Evolutionary conservation across 768 basidiomycete species (phyloP).

Genomic region (Hygrophorus russula): DNA sequence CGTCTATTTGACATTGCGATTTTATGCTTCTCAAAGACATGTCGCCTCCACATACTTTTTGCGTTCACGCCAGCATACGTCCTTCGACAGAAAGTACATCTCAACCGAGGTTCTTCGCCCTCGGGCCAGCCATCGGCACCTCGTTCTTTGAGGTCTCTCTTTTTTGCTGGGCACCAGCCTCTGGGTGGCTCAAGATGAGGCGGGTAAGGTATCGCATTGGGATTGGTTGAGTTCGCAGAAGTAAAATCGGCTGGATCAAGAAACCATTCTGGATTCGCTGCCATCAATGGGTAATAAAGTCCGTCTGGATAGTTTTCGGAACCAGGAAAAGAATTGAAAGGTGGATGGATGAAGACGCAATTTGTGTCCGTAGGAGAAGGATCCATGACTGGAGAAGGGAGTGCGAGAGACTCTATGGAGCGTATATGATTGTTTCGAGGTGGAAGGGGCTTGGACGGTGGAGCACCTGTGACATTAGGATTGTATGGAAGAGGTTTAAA

Average conservation of each 20-base stretch:
- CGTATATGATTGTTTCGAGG: conserved; percentile 20
- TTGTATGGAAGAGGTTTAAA: conserved; percentile 58
- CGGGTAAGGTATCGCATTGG: conserved; percentile 58
- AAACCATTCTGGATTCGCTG: conserved; percentile 76
- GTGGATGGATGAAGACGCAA: conserved; percentile 63
- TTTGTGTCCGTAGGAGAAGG: conserved; percentile 56
- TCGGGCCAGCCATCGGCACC: conserved; percentile 68
- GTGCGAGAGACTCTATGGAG: conserved; percentile 28
- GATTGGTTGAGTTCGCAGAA: conserved; percentile 30
- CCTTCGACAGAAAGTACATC: conserved; percentile 78
- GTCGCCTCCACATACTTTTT: conserved; percentile 85
- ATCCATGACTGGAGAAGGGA: conserved; percentile 50
- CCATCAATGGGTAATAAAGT: conserved; percentile 58
- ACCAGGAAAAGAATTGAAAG: conserved; percentile 57
- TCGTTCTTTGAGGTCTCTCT: conserved; percentile 63
- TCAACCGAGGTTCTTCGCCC: conserved; percentile 66
- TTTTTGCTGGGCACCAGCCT: conserved; percentile 82
- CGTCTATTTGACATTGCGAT: conserved; percentile 84
- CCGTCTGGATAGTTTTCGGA: conserved; percentile 53
- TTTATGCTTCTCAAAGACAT: conserved; percentile 85
- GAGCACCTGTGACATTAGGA: conserved; percentile 23
- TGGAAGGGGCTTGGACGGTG: conserved; percentile 15
- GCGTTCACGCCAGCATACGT: conserved; percentile 82
- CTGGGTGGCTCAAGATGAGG: conserved; percentile 71
- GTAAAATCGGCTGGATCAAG: conserved; percentile 59